Percentiles rank a stretch among this genome's conserved stretches.
These are phyloP conservation scores for Solanum ossicruentum DNA, from an alignment of 257 asterid species.

Conservation along the genomic window DNA sequence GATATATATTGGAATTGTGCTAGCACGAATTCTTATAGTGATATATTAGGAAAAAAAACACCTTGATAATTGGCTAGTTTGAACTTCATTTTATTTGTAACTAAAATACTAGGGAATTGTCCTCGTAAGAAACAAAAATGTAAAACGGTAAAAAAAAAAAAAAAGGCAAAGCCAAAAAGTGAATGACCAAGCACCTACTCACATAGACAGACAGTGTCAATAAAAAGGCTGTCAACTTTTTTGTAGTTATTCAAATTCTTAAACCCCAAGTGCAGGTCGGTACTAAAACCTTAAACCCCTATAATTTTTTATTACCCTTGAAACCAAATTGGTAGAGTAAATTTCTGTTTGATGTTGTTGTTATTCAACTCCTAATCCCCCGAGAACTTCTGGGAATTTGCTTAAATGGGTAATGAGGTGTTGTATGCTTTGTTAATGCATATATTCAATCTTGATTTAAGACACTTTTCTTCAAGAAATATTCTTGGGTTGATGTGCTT, in stretches of 20 bases:
- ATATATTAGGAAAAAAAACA: too few species aligned
- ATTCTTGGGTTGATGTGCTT: slow-evolving; percentile 11
- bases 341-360: not conserved
- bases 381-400: not conserved
- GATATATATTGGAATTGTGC: too few species aligned
- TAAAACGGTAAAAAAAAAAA: not conserved
- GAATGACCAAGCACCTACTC: not conserved
- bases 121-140: not conserved
- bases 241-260: not conserved
- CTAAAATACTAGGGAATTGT: too few species aligned
- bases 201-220: not conserved
- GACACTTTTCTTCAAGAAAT: not conserved
- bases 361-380: not conserved
- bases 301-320: slow-evolving; percentile 11
- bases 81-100: too few species aligned
- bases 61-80: too few species aligned
- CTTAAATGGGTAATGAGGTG: not conserved
- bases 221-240: slow-evolving; percentile 25
- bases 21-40: too few species aligned
- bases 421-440: not conserved
- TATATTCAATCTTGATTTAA: not conserved
- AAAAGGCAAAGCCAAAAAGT: not conserved
- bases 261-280: slow-evolving; percentile 28
- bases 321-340: not conserved
- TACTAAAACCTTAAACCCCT: slow-evolving; percentile 30